Evolutionary conservation across 345 rosid species (phyloP).

Genomic region (Gynandropsis gynandra): DNA sequence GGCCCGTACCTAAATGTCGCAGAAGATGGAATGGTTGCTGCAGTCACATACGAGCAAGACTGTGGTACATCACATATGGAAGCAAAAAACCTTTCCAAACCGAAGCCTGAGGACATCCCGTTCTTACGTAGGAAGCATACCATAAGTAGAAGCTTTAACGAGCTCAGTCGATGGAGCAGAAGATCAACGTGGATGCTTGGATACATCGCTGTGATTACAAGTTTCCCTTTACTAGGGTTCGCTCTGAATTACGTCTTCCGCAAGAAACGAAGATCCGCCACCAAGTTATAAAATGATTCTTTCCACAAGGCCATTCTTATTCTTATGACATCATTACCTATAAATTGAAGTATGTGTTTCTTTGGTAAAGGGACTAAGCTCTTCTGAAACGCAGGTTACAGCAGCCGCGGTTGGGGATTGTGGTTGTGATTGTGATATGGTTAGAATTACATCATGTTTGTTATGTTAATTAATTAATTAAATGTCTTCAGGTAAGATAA

Average conservation of each 20-base stretch:
- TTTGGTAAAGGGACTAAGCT: too few species aligned
- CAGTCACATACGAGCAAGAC: constrained; percentile 37
- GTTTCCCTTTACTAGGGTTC: constrained; percentile 61
- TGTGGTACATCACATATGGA: constrained; percentile 12
- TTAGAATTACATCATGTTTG: too few species aligned
- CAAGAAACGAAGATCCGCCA: constrained; percentile 34
- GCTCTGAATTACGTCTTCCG: constrained; percentile 33
- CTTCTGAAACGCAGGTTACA: too few species aligned
- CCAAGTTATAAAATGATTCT: constrained; percentile 13
- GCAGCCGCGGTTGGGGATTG: too few species aligned
- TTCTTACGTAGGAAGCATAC: background rate
- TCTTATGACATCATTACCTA: too few species aligned
- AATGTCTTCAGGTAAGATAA: too few species aligned
- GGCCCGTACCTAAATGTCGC: constrained; percentile 59
- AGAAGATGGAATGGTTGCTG: constrained; percentile 67
- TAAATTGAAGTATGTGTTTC: too few species aligned
- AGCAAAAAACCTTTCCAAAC: constrained; percentile 16
- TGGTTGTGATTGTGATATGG: too few species aligned
- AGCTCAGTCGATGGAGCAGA: constrained; percentile 32
- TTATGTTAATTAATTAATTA: too few species aligned
- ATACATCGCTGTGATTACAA: constrained; percentile 46
- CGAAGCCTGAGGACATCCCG: constrained; percentile 16
- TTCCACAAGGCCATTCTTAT: background rate
- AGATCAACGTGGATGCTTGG: constrained; percentile 50
- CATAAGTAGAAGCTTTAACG: constrained; percentile 34